Percentiles rank a stretch among this genome's conserved stretches.
Evolutionary conservation across 2,329 filamentous ascomycete genomes (phyloP).

Genomic region (Botryotinia calthae): DNA sequence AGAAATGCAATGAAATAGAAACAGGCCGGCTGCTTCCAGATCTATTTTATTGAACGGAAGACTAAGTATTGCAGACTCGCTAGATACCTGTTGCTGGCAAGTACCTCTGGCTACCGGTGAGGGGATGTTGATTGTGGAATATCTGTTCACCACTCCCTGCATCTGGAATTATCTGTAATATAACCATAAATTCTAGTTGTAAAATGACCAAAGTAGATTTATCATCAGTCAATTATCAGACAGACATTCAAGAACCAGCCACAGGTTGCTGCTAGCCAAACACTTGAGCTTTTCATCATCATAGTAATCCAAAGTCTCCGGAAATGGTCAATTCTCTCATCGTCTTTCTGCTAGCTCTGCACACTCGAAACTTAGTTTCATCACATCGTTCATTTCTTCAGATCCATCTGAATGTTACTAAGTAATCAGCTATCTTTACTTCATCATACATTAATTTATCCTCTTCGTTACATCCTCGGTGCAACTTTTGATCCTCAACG

Average conservation of each 20-base stretch:
- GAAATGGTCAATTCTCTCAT: not conserved
- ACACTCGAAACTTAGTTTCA: not conserved
- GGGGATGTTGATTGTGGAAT: not conserved
- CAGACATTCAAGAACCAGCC: not conserved
- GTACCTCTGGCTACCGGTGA: conserved; percentile 59
- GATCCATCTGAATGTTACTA: not conserved
- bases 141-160: too few species aligned
- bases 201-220: not conserved
- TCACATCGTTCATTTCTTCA: not conserved
- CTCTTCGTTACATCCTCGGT: conserved; percentile 70
- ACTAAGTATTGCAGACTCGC: not conserved
- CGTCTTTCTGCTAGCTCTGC: not conserved
- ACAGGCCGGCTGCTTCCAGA: too few species aligned
- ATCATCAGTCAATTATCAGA: not conserved
- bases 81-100: not conserved
- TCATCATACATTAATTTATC: conserved; percentile 76
- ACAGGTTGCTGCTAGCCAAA: not conserved
- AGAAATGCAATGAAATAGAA: not conserved
- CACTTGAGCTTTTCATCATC: not conserved
- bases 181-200: too few species aligned
- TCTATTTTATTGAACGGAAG: not conserved
- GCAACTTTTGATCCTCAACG: conserved; percentile 79
- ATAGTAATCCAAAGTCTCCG: not conserved
- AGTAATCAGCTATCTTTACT: conserved; percentile 44
- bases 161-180: too few species aligned